phyloP scores from a whole-genome alignment of 2,329 filamentous ascomycete species.

The Penicillium sp. region DNA sequence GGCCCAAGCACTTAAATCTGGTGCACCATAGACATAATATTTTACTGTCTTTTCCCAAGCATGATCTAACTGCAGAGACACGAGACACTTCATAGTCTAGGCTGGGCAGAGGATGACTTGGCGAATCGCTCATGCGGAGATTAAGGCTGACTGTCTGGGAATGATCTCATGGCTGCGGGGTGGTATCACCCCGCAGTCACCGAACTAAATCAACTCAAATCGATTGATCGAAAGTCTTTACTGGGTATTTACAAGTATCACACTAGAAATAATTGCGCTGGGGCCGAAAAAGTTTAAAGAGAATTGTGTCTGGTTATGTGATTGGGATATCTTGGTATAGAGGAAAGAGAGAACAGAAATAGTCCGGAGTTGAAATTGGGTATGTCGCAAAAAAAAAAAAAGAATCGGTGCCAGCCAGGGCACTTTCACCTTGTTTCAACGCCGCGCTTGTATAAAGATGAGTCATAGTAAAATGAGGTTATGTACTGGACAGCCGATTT shows the following conservation, averaged over 20 bases:
- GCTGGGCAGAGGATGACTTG: background rate
- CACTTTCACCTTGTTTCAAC: slow-evolving; percentile 24
- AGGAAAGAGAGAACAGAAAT: slow-evolving; percentile 10
- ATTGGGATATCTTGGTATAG: slow-evolving; percentile 1
- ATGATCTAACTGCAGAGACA: background rate
- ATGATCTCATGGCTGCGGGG: slow-evolving; percentile 24
- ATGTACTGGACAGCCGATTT: slow-evolving; percentile 15
- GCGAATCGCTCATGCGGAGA: slow-evolving; percentile 11
- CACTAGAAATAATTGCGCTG: background rate
- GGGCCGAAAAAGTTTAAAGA: background rate
- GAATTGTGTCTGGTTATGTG: slow-evolving; percentile 3
- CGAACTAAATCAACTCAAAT: background rate
- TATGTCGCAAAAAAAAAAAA: slow-evolving; percentile 21
- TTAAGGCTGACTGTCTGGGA: slow-evolving; percentile 10
- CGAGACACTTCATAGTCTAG: background rate
- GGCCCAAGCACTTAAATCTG: background rate
- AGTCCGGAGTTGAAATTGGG: slow-evolving; percentile 8
- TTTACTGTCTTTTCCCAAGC: background rate
- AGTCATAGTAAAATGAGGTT: slow-evolving; percentile 4
- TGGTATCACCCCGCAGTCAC: slow-evolving; percentile 23
- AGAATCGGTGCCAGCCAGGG: slow-evolving; percentile 14
- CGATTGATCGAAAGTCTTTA: slow-evolving; percentile 3
- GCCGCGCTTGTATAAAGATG: slow-evolving; percentile 21
- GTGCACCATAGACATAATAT: background rate
- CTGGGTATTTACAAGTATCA: slow-evolving; percentile 4